phyloP scores from a whole-genome alignment of 441 rosid genomes.

The Bocquillonia castaneifolia region DNA sequence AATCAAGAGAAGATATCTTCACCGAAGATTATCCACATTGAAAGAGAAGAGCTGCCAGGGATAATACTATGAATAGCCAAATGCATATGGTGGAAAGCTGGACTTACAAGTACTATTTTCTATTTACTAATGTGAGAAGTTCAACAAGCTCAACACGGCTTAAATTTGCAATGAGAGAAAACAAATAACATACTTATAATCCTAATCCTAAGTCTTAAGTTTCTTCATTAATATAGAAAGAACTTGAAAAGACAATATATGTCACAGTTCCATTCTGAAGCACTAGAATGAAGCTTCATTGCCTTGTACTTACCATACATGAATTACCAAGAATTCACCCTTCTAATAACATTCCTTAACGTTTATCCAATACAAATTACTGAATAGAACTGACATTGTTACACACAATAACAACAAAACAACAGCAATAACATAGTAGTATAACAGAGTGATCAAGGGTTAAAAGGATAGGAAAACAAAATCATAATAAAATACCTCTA shows the following conservation, averaged over 20 bases:
- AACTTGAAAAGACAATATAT: no score
- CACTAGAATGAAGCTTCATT: background rate
- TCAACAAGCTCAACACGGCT: background rate
- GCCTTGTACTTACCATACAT: background rate
- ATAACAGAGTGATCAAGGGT: background rate
- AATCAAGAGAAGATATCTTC: background rate
- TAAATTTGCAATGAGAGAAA: background rate
- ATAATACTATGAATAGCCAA: background rate
- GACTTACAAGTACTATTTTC: background rate
- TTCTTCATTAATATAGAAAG: no score
- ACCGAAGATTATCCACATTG: background rate
- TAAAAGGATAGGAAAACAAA: background rate
- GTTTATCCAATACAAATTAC: background rate
- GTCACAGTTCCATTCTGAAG: background rate
- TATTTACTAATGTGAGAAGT: background rate
- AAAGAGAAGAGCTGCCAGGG: background rate
- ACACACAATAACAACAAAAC: background rate
- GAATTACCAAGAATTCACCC: background rate
- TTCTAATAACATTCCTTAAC: background rate
- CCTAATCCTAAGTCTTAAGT: no score
- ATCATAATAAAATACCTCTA: conserved; percentile 50
- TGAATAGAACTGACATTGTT: background rate
- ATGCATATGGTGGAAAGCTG: background rate
- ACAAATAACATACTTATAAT: background rate
- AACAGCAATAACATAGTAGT: background rate